A percentile compares a stretch with the other conserved stretches of the same genome.
Conservation (phyloP, 2,329 filamentous ascomycete species). For the Colletotrichum lupini region DNA sequence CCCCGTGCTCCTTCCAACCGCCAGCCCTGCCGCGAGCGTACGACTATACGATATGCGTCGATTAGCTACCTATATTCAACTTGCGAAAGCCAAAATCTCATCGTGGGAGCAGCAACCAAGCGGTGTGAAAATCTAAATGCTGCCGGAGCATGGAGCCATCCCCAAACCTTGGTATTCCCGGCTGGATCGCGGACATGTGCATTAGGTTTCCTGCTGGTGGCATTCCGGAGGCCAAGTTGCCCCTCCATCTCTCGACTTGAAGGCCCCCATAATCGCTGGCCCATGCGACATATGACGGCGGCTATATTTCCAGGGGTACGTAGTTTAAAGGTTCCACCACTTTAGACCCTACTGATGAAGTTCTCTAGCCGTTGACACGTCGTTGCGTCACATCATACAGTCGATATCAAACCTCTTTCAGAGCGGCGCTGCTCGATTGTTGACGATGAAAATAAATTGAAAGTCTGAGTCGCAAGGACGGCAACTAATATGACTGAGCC, state of each 20-base stretch:
- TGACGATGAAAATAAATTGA: background rate
- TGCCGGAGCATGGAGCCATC: slow-evolving; percentile 6
- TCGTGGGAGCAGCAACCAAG: background rate
- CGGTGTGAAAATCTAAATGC: slow-evolving; percentile 10
- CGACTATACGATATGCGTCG: background rate
- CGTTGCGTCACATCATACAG: slow-evolving; percentile 22
- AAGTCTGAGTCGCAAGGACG: background rate
- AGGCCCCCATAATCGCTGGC: slow-evolving; percentile 4
- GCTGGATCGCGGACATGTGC: slow-evolving; percentile 18
- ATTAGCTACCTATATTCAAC: background rate
- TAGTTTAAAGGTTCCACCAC: slow-evolving; percentile 17
- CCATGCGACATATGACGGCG: slow-evolving; percentile 28
- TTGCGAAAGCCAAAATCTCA: slow-evolving; percentile 8
- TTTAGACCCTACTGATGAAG: slow-evolving; percentile 9
- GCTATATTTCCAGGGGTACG: slow-evolving; percentile 6
- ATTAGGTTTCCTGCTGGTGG: slow-evolving; percentile 30
- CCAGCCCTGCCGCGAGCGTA: slow-evolving; percentile 12
- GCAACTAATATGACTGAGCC: background rate
- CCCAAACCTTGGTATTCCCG: slow-evolving; percentile 8
- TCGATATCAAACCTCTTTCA: background rate
- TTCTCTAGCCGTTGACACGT: slow-evolving; percentile 7
- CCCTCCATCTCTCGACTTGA: slow-evolving; percentile 3
- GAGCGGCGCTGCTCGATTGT: background rate
- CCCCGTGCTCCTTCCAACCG: background rate
- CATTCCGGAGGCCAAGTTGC: slow-evolving; percentile 5